Evolutionary conservation across 495 filamentous ascomycete genomes (phyloP).

Genomic region (Tricharina praecox): DNA sequence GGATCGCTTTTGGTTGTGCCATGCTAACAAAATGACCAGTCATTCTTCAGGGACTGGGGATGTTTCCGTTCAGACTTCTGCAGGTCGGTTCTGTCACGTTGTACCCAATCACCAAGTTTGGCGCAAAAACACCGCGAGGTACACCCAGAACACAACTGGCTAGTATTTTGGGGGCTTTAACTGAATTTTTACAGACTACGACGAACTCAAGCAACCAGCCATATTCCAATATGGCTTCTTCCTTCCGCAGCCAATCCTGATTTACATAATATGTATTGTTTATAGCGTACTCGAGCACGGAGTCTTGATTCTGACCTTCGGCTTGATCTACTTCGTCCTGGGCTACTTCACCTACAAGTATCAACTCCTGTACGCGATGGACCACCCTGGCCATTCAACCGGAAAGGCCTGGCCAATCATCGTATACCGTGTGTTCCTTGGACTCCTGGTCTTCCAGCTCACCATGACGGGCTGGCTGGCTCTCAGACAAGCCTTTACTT

Average conservation of each 20-base stretch:
- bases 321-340: conserved; percentile 70
- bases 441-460: conserved; percentile 71
- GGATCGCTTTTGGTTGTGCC: background rate
- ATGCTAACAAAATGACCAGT: conserved; percentile 25
- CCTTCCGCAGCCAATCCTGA: conserved; percentile 75
- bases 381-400: conserved; percentile 87
- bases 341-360: conserved; percentile 96
- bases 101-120: conserved; percentile 63
- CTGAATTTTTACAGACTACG: conserved; percentile 40
- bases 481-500: conserved; percentile 48
- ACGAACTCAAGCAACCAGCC: conserved; percentile 64
- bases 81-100: conserved; percentile 73
- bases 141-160: background rate
- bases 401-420: conserved; percentile 91
- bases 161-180: background rate
- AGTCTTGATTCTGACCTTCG: conserved; percentile 65
- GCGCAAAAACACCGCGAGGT: conserved; percentile 71
- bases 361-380: conserved; percentile 91
- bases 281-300: conserved; percentile 80
- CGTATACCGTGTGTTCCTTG: conserved; percentile 71
- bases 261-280: conserved; percentile 85
- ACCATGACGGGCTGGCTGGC: conserved; percentile 80
- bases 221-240: conserved; percentile 92
- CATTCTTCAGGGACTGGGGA: conserved; percentile 74
- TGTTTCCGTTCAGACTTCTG: conserved; percentile 83